Base-by-base conservation (phyloP, 169 alveolate species). In the Eimeria praecox region DNA sequence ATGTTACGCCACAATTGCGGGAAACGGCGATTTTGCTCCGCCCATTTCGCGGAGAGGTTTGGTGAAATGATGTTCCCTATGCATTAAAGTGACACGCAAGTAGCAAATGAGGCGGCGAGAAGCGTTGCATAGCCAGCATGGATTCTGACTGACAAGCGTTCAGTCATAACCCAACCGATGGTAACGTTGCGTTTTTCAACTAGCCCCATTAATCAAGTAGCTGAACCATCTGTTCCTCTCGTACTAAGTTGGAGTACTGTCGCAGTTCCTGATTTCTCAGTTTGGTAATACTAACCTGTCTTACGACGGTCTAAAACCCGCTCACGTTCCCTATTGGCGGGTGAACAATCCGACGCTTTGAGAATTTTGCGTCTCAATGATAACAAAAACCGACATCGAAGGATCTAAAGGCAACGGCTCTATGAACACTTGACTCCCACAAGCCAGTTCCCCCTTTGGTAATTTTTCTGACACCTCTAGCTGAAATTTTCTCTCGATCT, bases 281-380 rank as follows among this genome's bases (percentile, higher is more conserved):
- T 52, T 12, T 12, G 62, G 62, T 98, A 98, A 98, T 98, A 98
- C 98, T 97, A 98, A 98, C 98, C 99, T 98, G 98, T 97, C 98
- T 98, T 99, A 97, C 99, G 98, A 98, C 98, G 98, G 99, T 97
- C 99, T 98, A 97, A 97, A 96, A 97, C 97, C 73, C 22, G 73
- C 52, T 49, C 75, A 52, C 73, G 75, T 49, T 83, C 91, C 73
- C 44, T 82, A 82, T 49, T 83, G 91, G 44, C 75, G 30, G 52
- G 30, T 52, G 73, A 52, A 83, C 73, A 49, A 52, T 83, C 75
- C 73, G 75, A 52, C 91, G 33, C 52, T 38, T 83, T 52, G 91
- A 46, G 91, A 73, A 71, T 42, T 90, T 30, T 52, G 82, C 42
- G 80, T 54, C 90, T 52, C 90, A 82, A 24, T 82, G 73, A 52